A percentile compares a stretch with the other conserved stretches of the same genome.
Conservation (phyloP, 768 basidiomycete genomes). For the Lactarius sanguifluus region DNA sequence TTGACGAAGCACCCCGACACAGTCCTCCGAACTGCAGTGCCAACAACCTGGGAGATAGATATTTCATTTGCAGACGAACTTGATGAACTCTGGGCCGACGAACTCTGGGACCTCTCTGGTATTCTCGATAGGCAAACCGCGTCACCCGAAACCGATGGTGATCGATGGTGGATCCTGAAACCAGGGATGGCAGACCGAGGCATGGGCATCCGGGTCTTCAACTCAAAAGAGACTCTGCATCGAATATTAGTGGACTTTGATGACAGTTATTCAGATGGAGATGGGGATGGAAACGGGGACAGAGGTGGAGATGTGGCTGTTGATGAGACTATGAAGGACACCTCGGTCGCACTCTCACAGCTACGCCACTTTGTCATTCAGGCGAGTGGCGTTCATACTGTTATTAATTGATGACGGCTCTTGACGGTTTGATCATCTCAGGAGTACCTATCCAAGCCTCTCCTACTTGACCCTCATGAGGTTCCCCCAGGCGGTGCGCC, state of each 20-base stretch:
- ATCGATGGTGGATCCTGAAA: conserved; percentile 91
- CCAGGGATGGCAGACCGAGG: conserved; percentile 97
- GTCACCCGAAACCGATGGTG: conserved; percentile 12
- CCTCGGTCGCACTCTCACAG: conserved; percentile 77
- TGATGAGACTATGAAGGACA: conserved; percentile 34
- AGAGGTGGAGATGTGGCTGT: conserved; percentile 34
- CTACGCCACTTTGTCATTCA: conserved; percentile 96
- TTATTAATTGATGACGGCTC: conserved; percentile 9
- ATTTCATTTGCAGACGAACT: conserved; percentile 91
- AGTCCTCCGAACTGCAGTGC: conserved; percentile 53
- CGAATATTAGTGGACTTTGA: conserved; percentile 84
- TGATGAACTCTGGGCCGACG: conserved; percentile 90
- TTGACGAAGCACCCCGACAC: conserved; percentile 67
- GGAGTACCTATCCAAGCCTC: conserved; percentile 82
- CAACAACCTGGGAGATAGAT: conserved; percentile 81
- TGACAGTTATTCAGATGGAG: conserved; percentile 49
- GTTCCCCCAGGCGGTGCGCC: conserved; percentile 35
- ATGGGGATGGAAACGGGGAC: conserved; percentile 35
- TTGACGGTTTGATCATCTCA: conserved; percentile 36
- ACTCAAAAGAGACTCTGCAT: conserved; percentile 67
- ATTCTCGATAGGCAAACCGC: conserved; percentile 45
- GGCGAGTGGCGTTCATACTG: conserved; percentile 44
- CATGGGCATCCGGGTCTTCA: conserved; percentile 91
- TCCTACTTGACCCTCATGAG: conserved; percentile 72
- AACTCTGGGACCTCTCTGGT: conserved; percentile 82